Evolutionary conservation across 2,329 filamentous ascomycete genomes (phyloP), one percentile per base, ranked within the genome.

Genomic region (Coniochaeta ligniaria): DNA sequence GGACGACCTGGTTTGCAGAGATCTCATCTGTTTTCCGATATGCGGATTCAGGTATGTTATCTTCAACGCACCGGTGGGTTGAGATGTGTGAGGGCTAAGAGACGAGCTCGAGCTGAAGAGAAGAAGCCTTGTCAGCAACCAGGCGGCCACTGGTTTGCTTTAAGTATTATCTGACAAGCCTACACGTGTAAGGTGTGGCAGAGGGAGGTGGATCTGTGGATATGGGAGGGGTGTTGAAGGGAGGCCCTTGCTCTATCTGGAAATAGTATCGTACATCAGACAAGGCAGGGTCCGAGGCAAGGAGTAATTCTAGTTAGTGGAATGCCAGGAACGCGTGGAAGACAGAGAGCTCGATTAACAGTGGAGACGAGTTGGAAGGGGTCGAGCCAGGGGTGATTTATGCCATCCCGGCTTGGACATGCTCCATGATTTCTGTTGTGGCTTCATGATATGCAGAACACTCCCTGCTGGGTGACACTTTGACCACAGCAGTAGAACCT

Each of bases 1-100:
- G 70, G 70, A 71, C 67, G 66, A 65, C 63, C 68, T 69, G 38
- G 22, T 35, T 22, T 33, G 41, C 26, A 36, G 38, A 45, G 54
- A 60, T 54, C 20, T 59, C 38, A 57, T 43, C 35, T 35, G 56
- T 41, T 31, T 38, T 60, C 43, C 43, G 38, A 56, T 36, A 36
- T 38, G 55, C 57, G 50, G 60, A 58, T 36, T 45, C 56, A 28
- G 36, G 31, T 28, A 26, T 28, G 47, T 31, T 12, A 26, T 47
- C 36, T 52, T 60, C 59, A 60, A 60, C 52, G 50, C 24, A 58
- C 59, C 41, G 54, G 59, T 33, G 24, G 26, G 54, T 57, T 58
- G 59, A 57, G 58, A 57, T n/a, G 38, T 26, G 22, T 60, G 59
- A 60, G 22, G 41, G 31, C 54, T 52, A 57, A 35, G 59, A 47